A percentile compares a stretch with the other conserved stretches of the same genome.
Evolutionary conservation across 2,329 filamentous ascomycete species (phyloP).

Genomic region (Septoria petroselini): DNA sequence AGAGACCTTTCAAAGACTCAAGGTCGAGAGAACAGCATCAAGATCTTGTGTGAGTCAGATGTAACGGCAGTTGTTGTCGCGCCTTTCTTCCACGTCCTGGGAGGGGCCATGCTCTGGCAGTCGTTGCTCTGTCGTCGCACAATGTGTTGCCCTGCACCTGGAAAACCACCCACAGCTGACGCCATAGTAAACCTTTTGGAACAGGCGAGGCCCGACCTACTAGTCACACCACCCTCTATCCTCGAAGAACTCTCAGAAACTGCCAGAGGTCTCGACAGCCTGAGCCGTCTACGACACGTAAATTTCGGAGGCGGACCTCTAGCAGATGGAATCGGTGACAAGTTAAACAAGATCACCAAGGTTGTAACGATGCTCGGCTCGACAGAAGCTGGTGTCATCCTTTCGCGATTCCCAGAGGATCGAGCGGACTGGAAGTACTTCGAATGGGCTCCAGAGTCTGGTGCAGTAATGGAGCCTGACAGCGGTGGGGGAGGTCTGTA

Average conservation of each 20-base stretch:
- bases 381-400: not conserved
- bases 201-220: not conserved
- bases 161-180: not conserved
- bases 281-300: not conserved
- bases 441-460: not conserved
- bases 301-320: not conserved
- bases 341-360: not conserved
- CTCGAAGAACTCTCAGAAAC: not conserved
- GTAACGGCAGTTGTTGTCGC: not conserved
- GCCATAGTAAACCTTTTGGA: not conserved
- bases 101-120: not conserved
- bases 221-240: not conserved
- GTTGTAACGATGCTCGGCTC: not conserved
- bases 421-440: not conserved
- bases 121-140: not conserved
- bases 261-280: not conserved
- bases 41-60: not conserved
- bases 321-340: not conserved
- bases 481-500: not conserved
- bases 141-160: not conserved
- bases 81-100: not conserved
- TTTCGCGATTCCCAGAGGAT: not conserved
- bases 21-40: too few species aligned
- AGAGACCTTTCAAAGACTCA: not conserved
- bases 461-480: not conserved